Percentiles rank a stretch among this genome's conserved stretches.
Evolutionary conservation across 192 early-diverging fungal species (phyloP).

Genomic region (Paraglomus occultum): DNA sequence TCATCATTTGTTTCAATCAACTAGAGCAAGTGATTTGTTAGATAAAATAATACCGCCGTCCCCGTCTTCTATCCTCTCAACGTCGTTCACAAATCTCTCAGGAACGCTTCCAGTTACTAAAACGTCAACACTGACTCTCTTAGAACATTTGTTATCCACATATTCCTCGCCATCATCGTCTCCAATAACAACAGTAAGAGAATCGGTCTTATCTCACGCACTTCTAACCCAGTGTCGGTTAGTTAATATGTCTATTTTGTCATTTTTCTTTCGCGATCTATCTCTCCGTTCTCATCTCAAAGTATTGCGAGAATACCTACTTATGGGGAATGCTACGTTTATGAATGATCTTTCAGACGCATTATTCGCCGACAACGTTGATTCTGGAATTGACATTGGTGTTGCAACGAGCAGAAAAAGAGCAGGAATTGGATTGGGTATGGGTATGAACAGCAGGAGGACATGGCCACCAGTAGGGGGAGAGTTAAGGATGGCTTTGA

Average conservation of each 20-base stretch:
- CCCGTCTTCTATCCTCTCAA: too few species aligned
- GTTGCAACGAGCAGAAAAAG: background rate
- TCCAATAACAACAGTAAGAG: slow-evolving; percentile 11
- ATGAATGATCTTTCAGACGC: slow-evolving; percentile 36
- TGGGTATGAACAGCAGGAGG: slow-evolving; percentile 10
- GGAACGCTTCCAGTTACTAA: too few species aligned
- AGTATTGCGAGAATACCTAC: slow-evolving; percentile 40
- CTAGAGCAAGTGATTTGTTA: background rate
- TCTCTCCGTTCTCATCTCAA: slow-evolving; percentile 43
- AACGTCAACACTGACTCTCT: too few species aligned
- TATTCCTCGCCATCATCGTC: too few species aligned
- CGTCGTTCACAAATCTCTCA: too few species aligned
- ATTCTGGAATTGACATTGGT: slow-evolving; percentile 5
- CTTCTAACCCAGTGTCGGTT: slow-evolving; percentile 24
- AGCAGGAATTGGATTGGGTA: slow-evolving; percentile 16
- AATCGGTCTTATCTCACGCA: slow-evolving; percentile 6
- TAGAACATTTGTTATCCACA: too few species aligned
- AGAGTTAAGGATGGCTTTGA: slow-evolving; percentile 33
- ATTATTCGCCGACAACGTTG: slow-evolving; percentile 42
- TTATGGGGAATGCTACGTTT: slow-evolving; percentile 45
- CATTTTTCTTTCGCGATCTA: slow-evolving; percentile 46
- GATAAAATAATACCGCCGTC: too few species aligned
- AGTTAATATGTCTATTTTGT: slow-evolving; percentile 46
- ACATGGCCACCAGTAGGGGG: slow-evolving; percentile 31
- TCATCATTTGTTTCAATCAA: slow-evolving; percentile 28